Conservation (phyloP, 208 protist species). For the Acanthamoeba lenticulata region DNA sequence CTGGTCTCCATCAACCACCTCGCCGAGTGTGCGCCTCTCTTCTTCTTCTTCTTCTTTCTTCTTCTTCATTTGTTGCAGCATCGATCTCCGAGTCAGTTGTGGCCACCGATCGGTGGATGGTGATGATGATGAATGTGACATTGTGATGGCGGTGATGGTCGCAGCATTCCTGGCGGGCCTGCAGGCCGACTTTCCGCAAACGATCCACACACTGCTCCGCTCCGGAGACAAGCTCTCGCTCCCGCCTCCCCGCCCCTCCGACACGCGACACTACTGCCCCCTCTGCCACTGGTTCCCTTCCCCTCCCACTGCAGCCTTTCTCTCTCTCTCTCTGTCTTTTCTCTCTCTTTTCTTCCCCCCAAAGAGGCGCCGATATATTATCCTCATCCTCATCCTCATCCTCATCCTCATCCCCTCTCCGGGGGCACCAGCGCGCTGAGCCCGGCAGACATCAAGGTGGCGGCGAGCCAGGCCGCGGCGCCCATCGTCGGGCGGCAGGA, state of each 20-base stretch:
- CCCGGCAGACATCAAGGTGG: no score
- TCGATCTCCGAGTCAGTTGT: no score
- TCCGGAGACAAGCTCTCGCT: conserved; percentile 24
- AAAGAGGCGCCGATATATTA: no score
- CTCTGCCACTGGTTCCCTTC: neutral
- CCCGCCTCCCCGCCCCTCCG: neutral
- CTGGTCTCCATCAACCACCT: conserved; percentile 40
- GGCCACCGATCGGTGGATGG: no score
- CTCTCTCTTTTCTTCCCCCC: neutral
- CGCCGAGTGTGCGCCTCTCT: neutral
- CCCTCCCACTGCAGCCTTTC: neutral
- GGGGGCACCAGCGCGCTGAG: no score
- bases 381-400: no score
- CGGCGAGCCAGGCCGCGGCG: no score
- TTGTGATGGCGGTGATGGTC: no score
- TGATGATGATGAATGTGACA: no score
- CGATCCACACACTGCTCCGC: conserved; percentile 14
- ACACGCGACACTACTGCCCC: neutral
- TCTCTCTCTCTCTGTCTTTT: neutral
- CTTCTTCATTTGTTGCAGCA: neutral
- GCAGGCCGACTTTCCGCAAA: conserved; percentile 34
- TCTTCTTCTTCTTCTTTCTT: conserved; percentile 5
- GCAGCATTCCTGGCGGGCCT: conserved; percentile 9
- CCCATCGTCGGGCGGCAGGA: no score
- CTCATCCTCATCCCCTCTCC: no score